phyloP scores from a whole-genome alignment of 179 eudicot species.

The Gypsophila paniculata region DNA sequence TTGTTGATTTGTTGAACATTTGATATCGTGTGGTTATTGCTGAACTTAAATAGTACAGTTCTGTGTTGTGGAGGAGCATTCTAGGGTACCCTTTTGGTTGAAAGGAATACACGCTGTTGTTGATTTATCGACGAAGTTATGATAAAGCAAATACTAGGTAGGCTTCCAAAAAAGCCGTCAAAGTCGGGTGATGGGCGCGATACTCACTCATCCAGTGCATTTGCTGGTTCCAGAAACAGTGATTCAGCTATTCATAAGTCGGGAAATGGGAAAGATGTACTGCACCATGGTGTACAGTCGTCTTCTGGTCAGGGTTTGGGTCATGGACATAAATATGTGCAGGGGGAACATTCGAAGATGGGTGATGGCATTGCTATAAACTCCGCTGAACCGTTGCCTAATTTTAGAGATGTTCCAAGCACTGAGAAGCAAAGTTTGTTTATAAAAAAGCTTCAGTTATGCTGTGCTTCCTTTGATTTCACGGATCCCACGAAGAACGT shows the following conservation, averaged over 20 bases:
- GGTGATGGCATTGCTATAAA: conserved; percentile 25
- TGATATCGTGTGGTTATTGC: conserved; percentile 3
- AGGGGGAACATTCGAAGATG: conserved; percentile 28
- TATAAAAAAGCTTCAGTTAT: conserved; percentile 43
- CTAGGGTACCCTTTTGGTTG: conserved; percentile 15
- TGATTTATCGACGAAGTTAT: conserved; percentile 24
- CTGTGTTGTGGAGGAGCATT: conserved; percentile 7
- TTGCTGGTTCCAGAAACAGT: conserved; percentile 25
- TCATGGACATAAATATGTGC: conserved; percentile 15
- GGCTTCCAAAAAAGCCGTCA: conserved; percentile 54
- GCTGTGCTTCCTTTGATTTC: conserved; percentile 51
- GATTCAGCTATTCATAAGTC: conserved; percentile 33
- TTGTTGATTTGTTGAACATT: conserved; percentile 32
- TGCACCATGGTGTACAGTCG: conserved; percentile 23
- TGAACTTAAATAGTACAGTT: neutral
- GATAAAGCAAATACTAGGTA: conserved; percentile 46
- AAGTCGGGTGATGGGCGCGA: conserved; percentile 38
- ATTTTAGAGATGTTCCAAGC: conserved; percentile 51
- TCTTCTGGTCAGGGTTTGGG: conserved; percentile 25
- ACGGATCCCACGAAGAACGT: conserved; percentile 50
- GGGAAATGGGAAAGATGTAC: conserved; percentile 34
- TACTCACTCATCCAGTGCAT: conserved; percentile 27
- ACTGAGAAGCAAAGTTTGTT: conserved; percentile 53
- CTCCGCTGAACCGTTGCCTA: conserved; percentile 48
- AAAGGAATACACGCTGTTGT: conserved; percentile 13